Base-by-base conservation (phyloP, 2,329 filamentous ascomycete species). In the Pseudogymnoascus sp. region DNA sequence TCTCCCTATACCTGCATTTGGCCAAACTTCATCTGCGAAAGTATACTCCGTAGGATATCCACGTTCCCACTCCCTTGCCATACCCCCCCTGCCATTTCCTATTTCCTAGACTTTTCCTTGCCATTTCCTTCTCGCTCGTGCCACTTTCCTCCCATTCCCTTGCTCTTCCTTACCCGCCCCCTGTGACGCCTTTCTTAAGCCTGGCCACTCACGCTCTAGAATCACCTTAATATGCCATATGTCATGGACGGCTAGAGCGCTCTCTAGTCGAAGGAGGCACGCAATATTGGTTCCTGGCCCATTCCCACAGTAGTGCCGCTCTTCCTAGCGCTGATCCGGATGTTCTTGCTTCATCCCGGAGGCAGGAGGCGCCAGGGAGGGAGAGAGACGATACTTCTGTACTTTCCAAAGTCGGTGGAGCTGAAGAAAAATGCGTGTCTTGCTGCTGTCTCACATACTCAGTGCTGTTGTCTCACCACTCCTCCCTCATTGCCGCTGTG, bases 401-500 rank as follows among this genome's bases (percentile, higher is more conserved):
- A 19, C 51, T 34, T 25, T 19, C 51, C n/a, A 57, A 19, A 19
- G 28, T 31, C 21, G n/a, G 21, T 28, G 45, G 45, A 54, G 23
- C 25, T 54, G 48, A 54, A 54, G 48, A 54, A 54, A 45, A 11
- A 57, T 57, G 51, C 28, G 51, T 57, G 51, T 57, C 51, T 57
- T 34, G 51, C n/a, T 21, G n/a, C 51, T 57, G 51, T 57, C 51
- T 57, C 51, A 34, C 51, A 36, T 34, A 57, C 28, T 57, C 28
- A n/a, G 51, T 57, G 51, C 51, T 34, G 51, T 8, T 57, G 51
- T 57, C 51, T 57, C 28, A 57, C 51, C 25, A 57, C 16, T n/a
- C 19, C 11, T 57, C 28, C 43, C 43, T 13, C 51, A 21, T 57
- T 16, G 51, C 51, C 28, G 51, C 51, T 36, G 51, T 34, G 51